Evolutionary conservation across 1,139 yeast genomes (phyloP).

Genomic region (Geotrichum citri-aurantii): DNA sequence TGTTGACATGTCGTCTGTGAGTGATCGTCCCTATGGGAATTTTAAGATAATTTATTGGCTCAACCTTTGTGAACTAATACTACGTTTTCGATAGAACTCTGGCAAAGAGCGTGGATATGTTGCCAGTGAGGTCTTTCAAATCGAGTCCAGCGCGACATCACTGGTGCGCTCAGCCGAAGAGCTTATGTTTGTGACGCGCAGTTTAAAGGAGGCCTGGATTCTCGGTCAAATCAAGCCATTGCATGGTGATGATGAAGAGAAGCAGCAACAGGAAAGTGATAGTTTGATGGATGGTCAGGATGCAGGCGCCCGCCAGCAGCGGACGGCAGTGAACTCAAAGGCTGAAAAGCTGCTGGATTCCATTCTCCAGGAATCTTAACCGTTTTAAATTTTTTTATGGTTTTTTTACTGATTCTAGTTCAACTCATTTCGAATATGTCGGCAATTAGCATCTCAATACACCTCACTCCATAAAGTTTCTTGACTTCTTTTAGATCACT

Average conservation of each 20-base stretch:
- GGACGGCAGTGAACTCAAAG: slow-evolving; percentile 10
- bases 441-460: too few species aligned
- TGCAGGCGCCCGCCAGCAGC: not conserved
- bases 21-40: slow-evolving; percentile 11
- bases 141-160: slow-evolving; percentile 34
- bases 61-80: too few species aligned
- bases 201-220: slow-evolving; percentile 41
- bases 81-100: too few species aligned
- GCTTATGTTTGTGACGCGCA: slow-evolving; percentile 36
- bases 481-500: too few species aligned
- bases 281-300: slow-evolving; percentile 15
- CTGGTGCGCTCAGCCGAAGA: slow-evolving; percentile 39
- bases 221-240: slow-evolving; percentile 37
- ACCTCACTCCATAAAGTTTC: too few species aligned
- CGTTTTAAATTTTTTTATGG: not conserved
- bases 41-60: not conserved
- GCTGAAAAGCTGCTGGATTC: slow-evolving; percentile 27
- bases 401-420: not conserved
- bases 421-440: not conserved
- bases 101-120: slow-evolving; percentile 32
- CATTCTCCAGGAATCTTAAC: slow-evolving; percentile 22
- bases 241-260: slow-evolving; percentile 20
- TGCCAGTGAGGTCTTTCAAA: slow-evolving; percentile 34
- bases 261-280: slow-evolving; percentile 7
- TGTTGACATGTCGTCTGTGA: slow-evolving; percentile 28